Base-by-base conservation (phyloP, 768 basidiomycete genomes). In the Leucocoprinus leucothites region DNA sequence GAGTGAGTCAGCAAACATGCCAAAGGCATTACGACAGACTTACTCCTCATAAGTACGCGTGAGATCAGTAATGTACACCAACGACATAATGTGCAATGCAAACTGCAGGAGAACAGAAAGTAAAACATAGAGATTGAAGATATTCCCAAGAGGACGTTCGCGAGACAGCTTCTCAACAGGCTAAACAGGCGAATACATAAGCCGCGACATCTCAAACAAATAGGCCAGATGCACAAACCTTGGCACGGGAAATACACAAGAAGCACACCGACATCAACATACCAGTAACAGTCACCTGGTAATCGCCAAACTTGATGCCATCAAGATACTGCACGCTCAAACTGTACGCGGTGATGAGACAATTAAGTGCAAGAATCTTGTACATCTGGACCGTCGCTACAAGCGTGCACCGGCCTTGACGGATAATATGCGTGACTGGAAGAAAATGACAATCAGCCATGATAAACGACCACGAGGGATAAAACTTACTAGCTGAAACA, bases 321-420 rank as follows among this genome's bases (percentile, higher is more conserved):
- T 98, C 96, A 1, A 99, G 78, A 66, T 99, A 98, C 69, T 96
- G 95, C 26, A 98, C 97, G 61, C 91, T 94, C 58, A 98, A 77
- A 67, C 92, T 95, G 74, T 96, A 98, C n/a, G 97, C 97, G 2
- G 95, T 96, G 71, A 98, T 99, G 40, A 99, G 77, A 66, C 97
- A 98, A 67, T 98, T 99, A 53, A 99, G 74, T 1, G 96, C 97
- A 35, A 99, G 77, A 61, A 99, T 99, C 77, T 98, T 97, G 84
- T 98, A 99, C 97, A 99, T 99, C 73, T 99, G 97, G 51, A 96
- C 89, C 2, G 97, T 99, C 1, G 97, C 97, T 43, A 98, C 97
- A 16, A 99, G 84, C 1, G 97, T 99, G 75, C 97, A 98, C 25
- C 97, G 91, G 21, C 97, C 97, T 72, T 98, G 97, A 18, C 97